Percentiles rank a stretch among this genome's conserved stretches.
Evolutionary conservation across 176 grass and related monocot genomes (phyloP).

Genomic region (Miscanthus lutarioriparius): DNA sequence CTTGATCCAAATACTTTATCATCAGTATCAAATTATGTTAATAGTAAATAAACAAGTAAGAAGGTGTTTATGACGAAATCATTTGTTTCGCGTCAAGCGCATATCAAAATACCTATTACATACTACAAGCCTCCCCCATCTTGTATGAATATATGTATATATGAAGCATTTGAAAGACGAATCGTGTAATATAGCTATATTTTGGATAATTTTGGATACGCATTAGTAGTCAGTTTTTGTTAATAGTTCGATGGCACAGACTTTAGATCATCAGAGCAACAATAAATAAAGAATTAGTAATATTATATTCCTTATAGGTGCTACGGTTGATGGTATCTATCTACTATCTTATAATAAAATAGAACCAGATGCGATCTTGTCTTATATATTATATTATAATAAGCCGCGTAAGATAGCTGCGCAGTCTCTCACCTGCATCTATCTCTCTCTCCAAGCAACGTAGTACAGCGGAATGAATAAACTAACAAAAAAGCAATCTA

Average conservation of each 20-base stretch:
- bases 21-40: background rate
- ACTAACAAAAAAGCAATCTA: slow-evolving; percentile 9
- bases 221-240: background rate
- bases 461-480: background rate
- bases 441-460: slow-evolving; percentile 4
- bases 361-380: slow-evolving; percentile 7
- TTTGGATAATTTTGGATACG: background rate
- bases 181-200: too few species aligned
- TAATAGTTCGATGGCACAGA: background rate
- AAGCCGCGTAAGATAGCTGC: background rate
- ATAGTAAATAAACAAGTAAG: background rate
- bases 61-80: background rate
- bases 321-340: background rate
- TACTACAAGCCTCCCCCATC: too few species aligned
- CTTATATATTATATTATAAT: too few species aligned
- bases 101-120: background rate
- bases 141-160: too few species aligned
- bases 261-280: background rate
- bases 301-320: background rate
- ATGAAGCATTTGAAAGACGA: too few species aligned
- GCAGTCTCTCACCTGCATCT: slow-evolving; percentile 12
- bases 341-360: slow-evolving; percentile 8
- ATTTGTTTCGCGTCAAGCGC: background rate
- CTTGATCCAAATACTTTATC: too few species aligned
- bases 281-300: background rate